A percentile compares a stretch with the other conserved stretches of the same genome.
These are phyloP conservation scores for Teunomyces barrocoloradensis DNA, from an alignment of 805 yeast species.

Conservation along the genomic window DNA sequence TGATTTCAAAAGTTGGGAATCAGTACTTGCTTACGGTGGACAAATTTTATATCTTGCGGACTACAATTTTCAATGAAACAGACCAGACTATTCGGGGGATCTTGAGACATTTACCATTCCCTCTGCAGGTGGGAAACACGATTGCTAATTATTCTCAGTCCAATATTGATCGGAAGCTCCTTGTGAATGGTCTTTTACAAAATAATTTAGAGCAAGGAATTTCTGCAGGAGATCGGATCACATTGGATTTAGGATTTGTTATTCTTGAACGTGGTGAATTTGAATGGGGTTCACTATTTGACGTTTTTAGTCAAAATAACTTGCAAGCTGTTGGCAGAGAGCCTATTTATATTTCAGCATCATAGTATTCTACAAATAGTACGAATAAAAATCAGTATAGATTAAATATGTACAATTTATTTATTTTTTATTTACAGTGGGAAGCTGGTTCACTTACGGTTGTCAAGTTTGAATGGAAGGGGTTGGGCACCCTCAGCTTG, in stretches of 20 bases:
- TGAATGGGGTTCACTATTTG: conserved; percentile 63
- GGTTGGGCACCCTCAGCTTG: conserved; percentile 61
- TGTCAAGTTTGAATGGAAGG: conserved; percentile 27
- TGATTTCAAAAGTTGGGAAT: conserved; percentile 21
- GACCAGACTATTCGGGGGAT: conserved; percentile 47
- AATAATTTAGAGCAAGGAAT: conserved; percentile 32
- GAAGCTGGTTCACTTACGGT: conserved; percentile 13
- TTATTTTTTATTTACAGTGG: conserved; percentile 2
- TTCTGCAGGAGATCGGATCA: conserved; percentile 39
- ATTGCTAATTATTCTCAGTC: conserved; percentile 22
- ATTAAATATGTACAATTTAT: background rate
- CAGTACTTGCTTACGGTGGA: conserved; percentile 40
- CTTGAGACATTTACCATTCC: conserved; percentile 57
- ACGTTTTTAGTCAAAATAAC: conserved; percentile 17
- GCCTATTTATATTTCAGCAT: conserved; percentile 31
- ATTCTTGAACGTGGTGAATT: conserved; percentile 76
- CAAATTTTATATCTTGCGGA: conserved; percentile 48
- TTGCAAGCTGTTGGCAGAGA: conserved; percentile 25
- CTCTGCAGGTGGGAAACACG: conserved; percentile 11
- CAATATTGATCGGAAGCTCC: conserved; percentile 51
- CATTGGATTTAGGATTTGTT: conserved; percentile 53
- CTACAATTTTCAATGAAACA: conserved; percentile 51
- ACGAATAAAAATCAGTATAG: background rate
- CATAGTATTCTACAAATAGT: conserved; percentile 11
- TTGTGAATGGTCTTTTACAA: conserved; percentile 75